Base-by-base conservation (phyloP, 2,329 filamentous ascomycete genomes). In the Amylocarpus encephaloides region DNA sequence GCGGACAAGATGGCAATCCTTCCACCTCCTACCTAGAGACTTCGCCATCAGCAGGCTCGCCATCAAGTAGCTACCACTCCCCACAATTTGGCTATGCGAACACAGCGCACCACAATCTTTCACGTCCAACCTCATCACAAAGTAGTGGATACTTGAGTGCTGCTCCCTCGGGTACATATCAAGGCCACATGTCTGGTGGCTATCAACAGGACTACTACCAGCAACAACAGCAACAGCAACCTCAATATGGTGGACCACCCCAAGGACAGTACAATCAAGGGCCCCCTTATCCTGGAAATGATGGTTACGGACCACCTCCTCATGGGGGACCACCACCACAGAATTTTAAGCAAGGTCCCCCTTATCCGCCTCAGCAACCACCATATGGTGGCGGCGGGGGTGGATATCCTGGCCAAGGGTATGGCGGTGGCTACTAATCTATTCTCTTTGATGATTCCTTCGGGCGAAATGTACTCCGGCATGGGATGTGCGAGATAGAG, bases 1-100 rank as follows among this genome's bases (percentile, higher is more conserved):
- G 71, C 36, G 76, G 74, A 2, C 67, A 68, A 3, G 73, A 78
- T 51, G 68, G 68, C 16, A 67, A 70, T 60, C 69, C 46, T 54
- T 32, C 51, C 26, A 19, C n/a, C n/a, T 49, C 52, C 6, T 60
- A 61, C 33, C 51, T 60, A 19, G 38, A 51, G 6, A 40, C 57
- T 40, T 63, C 34, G 43, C 64, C 51, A 26, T 51, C 53, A 40
- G 51, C 58, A 9, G 56, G 58, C 19, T 60, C 63, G 4, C 54
- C 62, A 13, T 59, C 63, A 3, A 53, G 59, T n/a, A 49, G 19
- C 15, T 16, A 18, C 9, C 52, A 58, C 15, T 55, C 56, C 15
- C 58, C 62, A 30, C 51, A 58, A 18, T 66, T 62, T 32, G 60
- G 60, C 2, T 61, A 63, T 42, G 52, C 62, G 39, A 60, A 61